Evolutionary conservation across 1,139 yeast genomes (phyloP).

Genomic region (Blastobotrys ciferrii): DNA sequence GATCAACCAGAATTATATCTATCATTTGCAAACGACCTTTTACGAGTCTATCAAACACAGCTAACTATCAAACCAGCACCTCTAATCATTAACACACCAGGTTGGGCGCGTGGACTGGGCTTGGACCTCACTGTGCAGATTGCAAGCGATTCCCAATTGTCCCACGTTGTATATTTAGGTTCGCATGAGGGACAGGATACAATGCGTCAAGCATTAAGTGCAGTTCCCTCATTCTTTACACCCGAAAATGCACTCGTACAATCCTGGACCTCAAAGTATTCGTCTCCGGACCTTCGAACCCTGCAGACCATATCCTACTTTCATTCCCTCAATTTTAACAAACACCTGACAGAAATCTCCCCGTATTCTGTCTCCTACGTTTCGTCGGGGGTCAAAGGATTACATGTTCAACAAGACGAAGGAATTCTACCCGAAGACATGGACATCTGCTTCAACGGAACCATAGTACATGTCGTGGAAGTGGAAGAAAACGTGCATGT

Average conservation of each 20-base stretch:
- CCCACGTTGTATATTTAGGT: constrained; percentile 52
- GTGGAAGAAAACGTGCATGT: constrained; percentile 22
- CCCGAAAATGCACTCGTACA: constrained; percentile 1
- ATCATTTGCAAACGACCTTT: constrained; percentile 45
- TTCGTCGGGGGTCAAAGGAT: constrained; percentile 22
- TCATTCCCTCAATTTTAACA: constrained; percentile 24
- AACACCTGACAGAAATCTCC: constrained; percentile 32
- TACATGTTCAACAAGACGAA: constrained; percentile 32
- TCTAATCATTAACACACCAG: constrained; percentile 78
- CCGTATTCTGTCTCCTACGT: constrained; percentile 30
- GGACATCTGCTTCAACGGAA: constrained; percentile 30
- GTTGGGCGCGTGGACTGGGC: constrained; percentile 93
- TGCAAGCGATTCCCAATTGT: constrained; percentile 46
- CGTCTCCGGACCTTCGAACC: constrained; percentile 36
- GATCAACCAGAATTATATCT: constrained; percentile 62
- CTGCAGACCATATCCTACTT: constrained; percentile 37
- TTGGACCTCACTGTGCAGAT: constrained; percentile 57
- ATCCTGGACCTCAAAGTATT: constrained; percentile 19
- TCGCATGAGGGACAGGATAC: constrained; percentile 28
- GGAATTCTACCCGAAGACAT: constrained; percentile 31
- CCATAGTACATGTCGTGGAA: constrained; percentile 32
- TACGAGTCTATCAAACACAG: constrained; percentile 36
- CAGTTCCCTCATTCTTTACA: constrained; percentile 7
- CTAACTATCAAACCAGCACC: constrained; percentile 33
- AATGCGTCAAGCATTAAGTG: constrained; percentile 14